A percentile compares a stretch with the other conserved stretches of the same genome.
Evolutionary conservation across 2,329 filamentous ascomycete genomes (phyloP).

Genomic region (Colletotrichum tamarilloi): DNA sequence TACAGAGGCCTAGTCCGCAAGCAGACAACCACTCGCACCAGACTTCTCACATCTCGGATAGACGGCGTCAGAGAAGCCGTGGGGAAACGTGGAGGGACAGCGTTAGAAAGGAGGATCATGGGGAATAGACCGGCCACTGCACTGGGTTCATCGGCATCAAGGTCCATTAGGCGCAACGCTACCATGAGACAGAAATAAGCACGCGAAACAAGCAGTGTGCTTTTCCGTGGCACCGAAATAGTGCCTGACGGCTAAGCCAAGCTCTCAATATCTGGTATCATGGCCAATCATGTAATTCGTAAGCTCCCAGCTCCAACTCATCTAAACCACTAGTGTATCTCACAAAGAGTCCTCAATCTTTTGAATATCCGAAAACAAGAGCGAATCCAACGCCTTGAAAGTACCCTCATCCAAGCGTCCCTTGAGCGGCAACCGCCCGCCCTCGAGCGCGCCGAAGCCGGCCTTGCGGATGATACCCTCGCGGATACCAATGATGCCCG

Average conservation of each 20-base stretch:
- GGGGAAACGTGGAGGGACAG: too few relatives aligned
- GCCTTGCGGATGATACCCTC: slow-evolving; percentile 68
- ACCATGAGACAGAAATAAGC: not conserved
- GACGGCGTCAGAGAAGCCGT: too few relatives aligned
- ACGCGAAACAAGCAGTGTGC: not conserved
- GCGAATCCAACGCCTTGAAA: slow-evolving; percentile 44
- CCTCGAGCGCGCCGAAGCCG: slow-evolving; percentile 67
- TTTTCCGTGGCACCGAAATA: not conserved
- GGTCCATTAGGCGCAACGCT: not conserved
- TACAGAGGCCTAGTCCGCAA: not conserved
- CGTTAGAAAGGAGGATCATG: too few relatives aligned
- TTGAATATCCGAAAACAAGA: slow-evolving; percentile 33
- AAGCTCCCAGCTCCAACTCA: not conserved
- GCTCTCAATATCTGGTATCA: not conserved
- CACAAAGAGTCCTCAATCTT: slow-evolving; percentile 35
- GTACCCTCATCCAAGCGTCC: slow-evolving; percentile 66
- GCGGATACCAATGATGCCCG: slow-evolving; percentile 73
- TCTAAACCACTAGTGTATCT: not conserved
- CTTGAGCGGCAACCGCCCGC: slow-evolving; percentile 67
- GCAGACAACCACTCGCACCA: accelerated
- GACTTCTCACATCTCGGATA: too few relatives aligned
- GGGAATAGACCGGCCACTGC: too few relatives aligned
- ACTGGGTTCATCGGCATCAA: not conserved
- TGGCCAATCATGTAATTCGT: slow-evolving; percentile 13
- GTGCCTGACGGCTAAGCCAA: not conserved